Conservation (phyloP, 305 asterid genomes). For the Fraxinus latifolia region DNA sequence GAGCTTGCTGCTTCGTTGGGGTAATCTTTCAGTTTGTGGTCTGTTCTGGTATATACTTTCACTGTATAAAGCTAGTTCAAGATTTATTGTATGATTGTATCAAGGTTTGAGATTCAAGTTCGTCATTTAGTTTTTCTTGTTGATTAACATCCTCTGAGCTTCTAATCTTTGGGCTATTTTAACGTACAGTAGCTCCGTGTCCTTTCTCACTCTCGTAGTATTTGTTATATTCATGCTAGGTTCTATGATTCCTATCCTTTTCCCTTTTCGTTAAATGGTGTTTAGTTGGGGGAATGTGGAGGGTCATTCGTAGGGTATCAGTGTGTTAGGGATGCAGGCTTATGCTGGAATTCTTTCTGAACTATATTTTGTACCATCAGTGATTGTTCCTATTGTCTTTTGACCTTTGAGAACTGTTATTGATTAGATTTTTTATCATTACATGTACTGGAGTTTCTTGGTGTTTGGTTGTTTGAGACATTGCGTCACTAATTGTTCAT, state of each 20-base stretch:
- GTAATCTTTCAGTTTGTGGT: conserved; percentile 38
- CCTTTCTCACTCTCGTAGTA: not conserved
- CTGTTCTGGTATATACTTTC: not conserved
- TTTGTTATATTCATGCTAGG: not conserved
- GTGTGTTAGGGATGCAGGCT: conserved; percentile 2
- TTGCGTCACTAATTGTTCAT: conserved; percentile 23
- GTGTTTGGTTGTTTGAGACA: conserved; percentile 11
- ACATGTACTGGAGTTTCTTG: conserved; percentile 6
- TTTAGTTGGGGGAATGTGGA: not conserved
- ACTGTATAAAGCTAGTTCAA: conserved; percentile 13
- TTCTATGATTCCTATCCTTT: not conserved
- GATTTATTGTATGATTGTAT: not conserved
- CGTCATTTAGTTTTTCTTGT: not conserved
- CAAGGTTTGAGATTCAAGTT: conserved; percentile 16
- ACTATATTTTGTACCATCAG: not conserved
- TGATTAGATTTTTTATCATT: not conserved
- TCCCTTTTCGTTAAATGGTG: not conserved
- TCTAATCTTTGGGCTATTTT: conserved; percentile 10
- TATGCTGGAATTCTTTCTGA: conserved; percentile 2
- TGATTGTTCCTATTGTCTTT: conserved; percentile 6
- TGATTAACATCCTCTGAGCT: conserved; percentile 12
- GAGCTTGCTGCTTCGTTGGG: conserved; percentile 94
- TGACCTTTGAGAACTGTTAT: not conserved
- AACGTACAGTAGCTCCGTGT: not conserved
- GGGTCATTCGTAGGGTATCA: not conserved